Evolutionary conservation across 768 basidiomycete genomes (phyloP).

Genomic region (Panaeolus papilionaceus): DNA sequence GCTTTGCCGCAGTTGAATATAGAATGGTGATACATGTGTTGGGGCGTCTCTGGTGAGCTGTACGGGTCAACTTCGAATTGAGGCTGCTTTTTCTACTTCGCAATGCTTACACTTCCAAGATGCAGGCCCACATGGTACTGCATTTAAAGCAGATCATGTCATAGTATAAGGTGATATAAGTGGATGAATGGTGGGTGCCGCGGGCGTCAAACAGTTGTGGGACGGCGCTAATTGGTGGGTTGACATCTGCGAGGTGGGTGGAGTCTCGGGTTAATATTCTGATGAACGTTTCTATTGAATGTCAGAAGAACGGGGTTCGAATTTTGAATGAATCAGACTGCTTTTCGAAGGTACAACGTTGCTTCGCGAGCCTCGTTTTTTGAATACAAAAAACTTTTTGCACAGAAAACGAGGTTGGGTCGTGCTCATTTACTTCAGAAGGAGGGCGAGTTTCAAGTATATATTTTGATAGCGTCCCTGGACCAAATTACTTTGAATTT

Average conservation of each 20-base stretch:
- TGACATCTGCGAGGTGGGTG: neutral
- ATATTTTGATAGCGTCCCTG: neutral
- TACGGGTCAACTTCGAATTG: no score
- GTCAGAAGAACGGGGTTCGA: neutral
- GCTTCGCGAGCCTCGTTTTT: neutral
- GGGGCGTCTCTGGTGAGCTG: no score
- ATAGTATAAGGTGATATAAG: neutral
- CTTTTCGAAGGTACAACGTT: neutral
- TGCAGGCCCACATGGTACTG: neutral
- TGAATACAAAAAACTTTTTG: conserved; percentile 7
- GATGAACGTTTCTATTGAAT: neutral
- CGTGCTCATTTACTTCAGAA: neutral
- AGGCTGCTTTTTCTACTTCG: no score
- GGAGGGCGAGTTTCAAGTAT: neutral
- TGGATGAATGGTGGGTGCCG: neutral
- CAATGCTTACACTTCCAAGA: no score
- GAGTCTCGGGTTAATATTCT: neutral
- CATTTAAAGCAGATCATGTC: neutral
- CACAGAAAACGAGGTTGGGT: neutral
- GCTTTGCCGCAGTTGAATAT: neutral
- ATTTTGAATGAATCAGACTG: neutral
- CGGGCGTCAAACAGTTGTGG: neutral
- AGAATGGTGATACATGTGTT: neutral
- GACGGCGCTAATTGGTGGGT: neutral
- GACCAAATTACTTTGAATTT: neutral